Evolutionary conservation across 371 early-diverging fungal genomes (phyloP).

Genomic region (Circinella umbellata): DNA sequence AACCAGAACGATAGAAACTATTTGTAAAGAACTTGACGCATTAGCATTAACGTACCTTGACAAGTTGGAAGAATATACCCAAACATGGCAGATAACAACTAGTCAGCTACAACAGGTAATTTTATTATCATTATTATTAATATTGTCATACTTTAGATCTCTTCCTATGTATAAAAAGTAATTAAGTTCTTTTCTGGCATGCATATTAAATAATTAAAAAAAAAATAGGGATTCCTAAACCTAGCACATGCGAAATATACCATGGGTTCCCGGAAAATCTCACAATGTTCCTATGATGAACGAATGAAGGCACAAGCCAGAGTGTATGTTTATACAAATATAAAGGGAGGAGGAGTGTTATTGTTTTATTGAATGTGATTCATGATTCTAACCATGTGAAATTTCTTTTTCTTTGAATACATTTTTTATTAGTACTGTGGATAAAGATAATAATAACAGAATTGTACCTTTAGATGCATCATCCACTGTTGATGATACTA

Average conservation of each 20-base stretch:
- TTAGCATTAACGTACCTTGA: slow-evolving; percentile 37
- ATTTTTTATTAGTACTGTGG: neutral
- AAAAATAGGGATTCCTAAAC: slow-evolving; percentile 50
- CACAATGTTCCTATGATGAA: slow-evolving; percentile 53
- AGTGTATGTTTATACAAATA: slow-evolving; percentile 33
- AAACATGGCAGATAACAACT: slow-evolving; percentile 29
- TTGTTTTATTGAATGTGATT: neutral
- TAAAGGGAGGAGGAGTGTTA: neutral
- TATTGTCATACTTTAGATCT: neutral
- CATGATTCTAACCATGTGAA: neutral
- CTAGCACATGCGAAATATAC: slow-evolving; percentile 61
- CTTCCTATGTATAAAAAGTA: no score
- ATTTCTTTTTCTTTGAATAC: neutral
- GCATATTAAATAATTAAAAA: neutral
- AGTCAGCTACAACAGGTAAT: slow-evolving; percentile 38
- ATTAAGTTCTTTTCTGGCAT: neutral
- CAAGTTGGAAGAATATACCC: slow-evolving; percentile 40
- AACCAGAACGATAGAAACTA: slow-evolving; percentile 4
- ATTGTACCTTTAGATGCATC: slow-evolving; percentile 1
- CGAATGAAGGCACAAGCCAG: slow-evolving; percentile 54
- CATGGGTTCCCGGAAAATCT: slow-evolving; percentile 54
- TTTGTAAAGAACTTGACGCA: slow-evolving; percentile 36
- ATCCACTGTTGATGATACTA: neutral
- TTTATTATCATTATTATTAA: neutral
- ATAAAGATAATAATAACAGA: slow-evolving; percentile 6